Base-by-base conservation (phyloP, 306 rosid genomes). In the Ceratonia siliqua region DNA sequence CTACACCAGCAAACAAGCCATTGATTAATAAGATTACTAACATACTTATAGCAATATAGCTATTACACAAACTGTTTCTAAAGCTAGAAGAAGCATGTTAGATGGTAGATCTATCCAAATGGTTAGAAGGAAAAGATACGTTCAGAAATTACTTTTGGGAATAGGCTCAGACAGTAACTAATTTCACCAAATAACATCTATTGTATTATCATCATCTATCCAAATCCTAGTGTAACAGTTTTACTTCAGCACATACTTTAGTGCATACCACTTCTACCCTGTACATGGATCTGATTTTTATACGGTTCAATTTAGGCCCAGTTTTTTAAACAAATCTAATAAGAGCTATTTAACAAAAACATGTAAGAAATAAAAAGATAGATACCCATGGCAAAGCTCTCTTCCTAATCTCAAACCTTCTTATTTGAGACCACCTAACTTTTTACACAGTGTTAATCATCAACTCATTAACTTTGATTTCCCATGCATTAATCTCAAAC, bases 1-100 rank as follows among this genome's bases (percentile, higher is more conserved):
- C 24, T 54, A 35, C 24, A 63, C 2, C 14, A 70, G 32, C 49
- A 64, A 53, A 67, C 41, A 59, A 72, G 49, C 8, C 54, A 55
- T 25, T 8, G 48, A 32, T 62, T 53, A 33, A 14, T 18, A 39
- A 70, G 49, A 49, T 25, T 39, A 36, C 21, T 20, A 11, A 33
- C 64, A 63, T 68, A 56, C 32, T 38, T 64, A 27, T 25, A 39
- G 5, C 6, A 45, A 70, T 30, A 17, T 21, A 49, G 41, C 45
- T 68, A 76, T 61, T 43, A 32, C 17, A 36, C 5, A 52, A 18
- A 68, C 9, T 25, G 42, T 46, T 33, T 48, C 52, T 24, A 41
- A 48, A 67, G 14, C 22, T 22, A 72, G 68, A 53, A 74, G 24
- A 67, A 62, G 33, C 7, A 30, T 35, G 35, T 18, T 52, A 22